Evolutionary conservation across 2,329 filamentous ascomycete genomes (phyloP).

Genomic region (Colletotrichum sp.): DNA sequence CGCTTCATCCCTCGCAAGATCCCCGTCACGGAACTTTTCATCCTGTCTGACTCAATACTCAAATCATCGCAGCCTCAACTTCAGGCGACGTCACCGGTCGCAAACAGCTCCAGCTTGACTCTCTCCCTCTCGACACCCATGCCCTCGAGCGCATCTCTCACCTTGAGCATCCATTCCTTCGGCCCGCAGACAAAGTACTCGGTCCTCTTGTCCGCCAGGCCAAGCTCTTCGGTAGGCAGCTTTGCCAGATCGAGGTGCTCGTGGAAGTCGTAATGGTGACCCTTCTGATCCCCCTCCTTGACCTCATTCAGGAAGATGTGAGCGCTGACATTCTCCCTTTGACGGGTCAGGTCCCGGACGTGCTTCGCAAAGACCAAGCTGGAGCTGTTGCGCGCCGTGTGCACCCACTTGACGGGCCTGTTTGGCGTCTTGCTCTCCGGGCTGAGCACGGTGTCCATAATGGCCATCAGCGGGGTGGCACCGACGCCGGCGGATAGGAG

Average conservation of each 20-base stretch:
- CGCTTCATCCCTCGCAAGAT: slow-evolving; percentile 14
- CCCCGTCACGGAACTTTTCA: not conserved
- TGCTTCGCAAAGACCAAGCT: slow-evolving; percentile 61
- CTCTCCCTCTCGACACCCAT: slow-evolving; percentile 63
- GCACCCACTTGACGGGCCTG: slow-evolving; percentile 66
- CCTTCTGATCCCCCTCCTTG: slow-evolving; percentile 45
- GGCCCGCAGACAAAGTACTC: slow-evolving; percentile 79
- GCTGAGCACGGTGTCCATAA: slow-evolving; percentile 60
- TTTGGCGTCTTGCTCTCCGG: slow-evolving; percentile 26
- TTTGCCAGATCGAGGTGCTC: slow-evolving; percentile 64
- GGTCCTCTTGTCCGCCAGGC: slow-evolving; percentile 55
- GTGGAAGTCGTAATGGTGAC: slow-evolving; percentile 63
- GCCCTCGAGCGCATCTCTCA: slow-evolving; percentile 55
- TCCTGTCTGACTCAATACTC: not conserved
- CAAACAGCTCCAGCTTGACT: slow-evolving; percentile 72
- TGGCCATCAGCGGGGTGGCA: slow-evolving; percentile 69
- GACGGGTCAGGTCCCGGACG: slow-evolving; percentile 46
- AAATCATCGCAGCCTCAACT: not conserved
- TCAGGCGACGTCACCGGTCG: slow-evolving; percentile 52
- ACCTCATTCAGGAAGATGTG: slow-evolving; percentile 65
- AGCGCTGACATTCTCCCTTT: slow-evolving; percentile 52
- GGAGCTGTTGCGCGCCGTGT: slow-evolving; percentile 58
- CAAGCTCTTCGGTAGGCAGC: slow-evolving; percentile 59
- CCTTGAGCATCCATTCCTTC: slow-evolving; percentile 69
- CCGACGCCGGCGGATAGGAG: slow-evolving; percentile 74